These are phyloP conservation scores for Pestalotiopsis fici DNA, from an alignment of 2,329 filamentous ascomycete genomes.

Conservation along the genomic window DNA sequence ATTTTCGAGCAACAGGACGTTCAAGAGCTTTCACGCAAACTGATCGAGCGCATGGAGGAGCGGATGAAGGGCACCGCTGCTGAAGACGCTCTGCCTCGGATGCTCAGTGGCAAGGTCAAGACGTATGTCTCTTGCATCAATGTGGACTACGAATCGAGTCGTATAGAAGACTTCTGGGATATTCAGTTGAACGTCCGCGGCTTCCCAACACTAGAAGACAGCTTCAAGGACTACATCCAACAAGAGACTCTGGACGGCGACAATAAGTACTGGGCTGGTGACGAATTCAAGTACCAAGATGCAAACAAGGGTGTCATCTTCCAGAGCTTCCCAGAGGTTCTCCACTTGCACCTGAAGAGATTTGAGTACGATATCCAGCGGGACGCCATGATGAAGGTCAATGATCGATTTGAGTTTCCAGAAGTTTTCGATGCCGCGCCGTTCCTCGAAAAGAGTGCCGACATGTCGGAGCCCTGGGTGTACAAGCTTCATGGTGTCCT, in stretches of 20 bases:
- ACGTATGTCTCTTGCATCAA: constrained; percentile 99
- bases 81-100: constrained; percentile 82
- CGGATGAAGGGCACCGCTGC: constrained; percentile 97
- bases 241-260: constrained; percentile 97
- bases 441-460: constrained; percentile 83
- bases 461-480: constrained; percentile 83
- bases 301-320: constrained; percentile 98
- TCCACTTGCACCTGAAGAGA: constrained; percentile 93
- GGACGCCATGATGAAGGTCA: constrained; percentile 99
- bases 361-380: constrained; percentile 97
- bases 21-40: constrained; percentile 90
- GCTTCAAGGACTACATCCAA: constrained; percentile 94
- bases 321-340: constrained; percentile 87
- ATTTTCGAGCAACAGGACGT: constrained; percentile 99
- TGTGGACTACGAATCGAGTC: constrained; percentile 94
- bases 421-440: constrained; percentile 82
- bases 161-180: constrained; percentile 98
- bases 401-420: constrained; percentile 88
- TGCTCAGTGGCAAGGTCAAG: constrained; percentile 98
- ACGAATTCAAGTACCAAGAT: constrained; percentile 90
- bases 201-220: constrained; percentile 90
- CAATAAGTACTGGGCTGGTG: constrained; percentile 94
- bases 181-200: constrained; percentile 95
- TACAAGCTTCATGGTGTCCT: constrained; percentile 95
- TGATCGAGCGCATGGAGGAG: constrained; percentile 96